Percentiles rank a stretch among this genome's conserved stretches.
Conservation (phyloP, 2,329 filamentous ascomycete species). For the Coniochaeta prunicola region DNA sequence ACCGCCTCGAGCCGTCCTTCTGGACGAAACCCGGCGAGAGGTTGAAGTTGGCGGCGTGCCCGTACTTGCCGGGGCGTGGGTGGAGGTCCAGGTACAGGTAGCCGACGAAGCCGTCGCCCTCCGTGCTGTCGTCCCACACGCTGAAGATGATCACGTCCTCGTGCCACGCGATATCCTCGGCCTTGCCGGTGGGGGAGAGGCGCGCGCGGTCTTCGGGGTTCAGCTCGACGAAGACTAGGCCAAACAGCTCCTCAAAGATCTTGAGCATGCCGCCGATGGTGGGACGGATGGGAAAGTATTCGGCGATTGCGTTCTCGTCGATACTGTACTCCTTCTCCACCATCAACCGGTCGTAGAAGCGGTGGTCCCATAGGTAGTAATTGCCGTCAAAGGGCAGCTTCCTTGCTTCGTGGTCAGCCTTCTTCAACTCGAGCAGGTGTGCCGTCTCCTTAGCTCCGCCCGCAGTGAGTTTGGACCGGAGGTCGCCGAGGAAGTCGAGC, state of each 20-base stretch:
- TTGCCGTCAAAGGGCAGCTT: slow-evolving; percentile 55
- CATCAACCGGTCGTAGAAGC: slow-evolving; percentile 74
- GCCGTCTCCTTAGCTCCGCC: slow-evolving; percentile 65
- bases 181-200: slow-evolving; percentile 60
- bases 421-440: slow-evolving; percentile 67
- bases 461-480: slow-evolving; percentile 58
- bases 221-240: slow-evolving; percentile 70
- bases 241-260: slow-evolving; percentile 79
- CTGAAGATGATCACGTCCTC: slow-evolving; percentile 76
- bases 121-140: slow-evolving; percentile 70
- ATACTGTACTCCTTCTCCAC: slow-evolving; percentile 74
- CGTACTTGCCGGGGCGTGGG: slow-evolving; percentile 75
- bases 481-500: slow-evolving; percentile 63
- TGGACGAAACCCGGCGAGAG: slow-evolving; percentile 64
- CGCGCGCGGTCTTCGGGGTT: slow-evolving; percentile 56
- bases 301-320: slow-evolving; percentile 71
- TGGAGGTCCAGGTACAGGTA: slow-evolving; percentile 80
- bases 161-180: slow-evolving; percentile 71
- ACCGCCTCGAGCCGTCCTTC: slow-evolving; percentile 61
- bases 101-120: slow-evolving; percentile 67
- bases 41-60: slow-evolving; percentile 80
- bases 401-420: slow-evolving; percentile 55
- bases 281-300: slow-evolving; percentile 73
- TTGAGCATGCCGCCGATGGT: slow-evolving; percentile 72
- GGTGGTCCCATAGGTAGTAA: slow-evolving; percentile 78